These are phyloP conservation scores for Boletus coccyginus DNA, from an alignment of 768 basidiomycete genomes.

Conservation along the genomic window DNA sequence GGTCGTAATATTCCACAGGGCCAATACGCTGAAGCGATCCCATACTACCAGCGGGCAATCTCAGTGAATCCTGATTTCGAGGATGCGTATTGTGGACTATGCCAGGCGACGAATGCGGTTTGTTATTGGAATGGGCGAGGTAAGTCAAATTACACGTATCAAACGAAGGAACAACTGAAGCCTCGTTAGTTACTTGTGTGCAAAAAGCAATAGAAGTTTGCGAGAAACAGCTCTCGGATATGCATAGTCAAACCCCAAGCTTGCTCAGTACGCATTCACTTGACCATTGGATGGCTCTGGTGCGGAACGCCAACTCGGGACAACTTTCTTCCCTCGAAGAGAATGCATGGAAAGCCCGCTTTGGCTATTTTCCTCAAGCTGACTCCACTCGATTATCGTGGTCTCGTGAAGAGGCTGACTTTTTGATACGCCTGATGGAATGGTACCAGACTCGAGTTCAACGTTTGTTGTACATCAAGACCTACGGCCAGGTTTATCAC, in stretches of 20 bases:
- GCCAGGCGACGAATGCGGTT: constrained; percentile 42
- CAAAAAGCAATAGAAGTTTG: constrained; percentile 36
- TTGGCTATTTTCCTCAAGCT: constrained; percentile 30
- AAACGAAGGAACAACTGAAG: constrained; percentile 6
- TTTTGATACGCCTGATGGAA: constrained; percentile 44
- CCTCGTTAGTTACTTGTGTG: constrained; percentile 32
- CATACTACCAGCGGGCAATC: constrained; percentile 45
- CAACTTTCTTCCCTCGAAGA: constrained; percentile 26
- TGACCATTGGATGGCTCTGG: constrained; percentile 37
- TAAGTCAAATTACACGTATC: constrained; percentile 14
- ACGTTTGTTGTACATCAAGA: constrained; percentile 40
- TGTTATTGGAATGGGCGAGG: constrained; percentile 46
- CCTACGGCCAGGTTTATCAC: constrained; percentile 31
- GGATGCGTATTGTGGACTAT: constrained; percentile 49
- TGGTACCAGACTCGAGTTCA: constrained; percentile 42
- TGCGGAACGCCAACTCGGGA: constrained; percentile 29
- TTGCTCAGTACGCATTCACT: constrained; percentile 26
- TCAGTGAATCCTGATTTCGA: constrained; percentile 41
- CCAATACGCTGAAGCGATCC: constrained; percentile 41
- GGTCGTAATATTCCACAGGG: constrained; percentile 26
- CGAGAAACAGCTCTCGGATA: constrained; percentile 36
- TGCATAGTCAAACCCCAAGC: constrained; percentile 31
- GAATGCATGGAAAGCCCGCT: constrained; percentile 30
- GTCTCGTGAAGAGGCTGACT: constrained; percentile 39
- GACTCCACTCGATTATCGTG: constrained; percentile 16